A percentile compares a stretch with the other conserved stretches of the same genome.
Conservation (phyloP, 2,329 filamentous ascomycete species). For the Cadophora sp. region DNA sequence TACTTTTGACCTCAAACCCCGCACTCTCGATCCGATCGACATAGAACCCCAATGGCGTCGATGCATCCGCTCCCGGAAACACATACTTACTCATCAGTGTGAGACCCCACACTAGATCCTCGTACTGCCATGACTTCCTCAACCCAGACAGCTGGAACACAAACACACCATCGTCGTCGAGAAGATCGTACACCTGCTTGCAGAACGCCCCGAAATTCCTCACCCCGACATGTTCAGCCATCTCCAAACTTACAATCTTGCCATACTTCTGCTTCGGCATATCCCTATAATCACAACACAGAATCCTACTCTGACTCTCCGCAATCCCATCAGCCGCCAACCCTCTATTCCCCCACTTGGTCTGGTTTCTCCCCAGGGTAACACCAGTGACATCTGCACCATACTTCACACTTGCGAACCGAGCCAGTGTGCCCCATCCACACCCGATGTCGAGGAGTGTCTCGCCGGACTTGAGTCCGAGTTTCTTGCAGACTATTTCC, state of each 20-base stretch:
- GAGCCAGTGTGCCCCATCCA: slow-evolving; percentile 73
- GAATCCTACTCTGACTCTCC: slow-evolving; percentile 67
- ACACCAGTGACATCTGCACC: slow-evolving; percentile 77
- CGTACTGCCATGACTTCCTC: slow-evolving; percentile 74
- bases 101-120: slow-evolving; percentile 75
- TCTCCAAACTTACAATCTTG: slow-evolving; percentile 76
- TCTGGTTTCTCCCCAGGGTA: slow-evolving; percentile 74
- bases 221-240: slow-evolving; percentile 77
- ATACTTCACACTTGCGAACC: slow-evolving; percentile 75
- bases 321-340: slow-evolving; percentile 65
- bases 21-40: slow-evolving; percentile 70
- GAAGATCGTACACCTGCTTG: slow-evolving; percentile 71
- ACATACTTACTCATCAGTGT: slow-evolving; percentile 78
- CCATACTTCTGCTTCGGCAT: slow-evolving; percentile 66
- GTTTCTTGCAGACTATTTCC: slow-evolving; percentile 71
- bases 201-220: slow-evolving; percentile 69
- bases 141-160: slow-evolving; percentile 75
- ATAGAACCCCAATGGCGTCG: slow-evolving; percentile 71
- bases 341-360: slow-evolving; percentile 73
- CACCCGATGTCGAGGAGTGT: slow-evolving; percentile 71
- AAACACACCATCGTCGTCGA: slow-evolving; percentile 74
- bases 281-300: slow-evolving; percentile 76
- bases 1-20: slow-evolving; percentile 70
- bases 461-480: slow-evolving; percentile 65
- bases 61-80: slow-evolving; percentile 75